These are phyloP conservation scores for Elsinoe fawcettii DNA, from an alignment of 2,329 filamentous ascomycete genomes.

Conservation along the genomic window DNA sequence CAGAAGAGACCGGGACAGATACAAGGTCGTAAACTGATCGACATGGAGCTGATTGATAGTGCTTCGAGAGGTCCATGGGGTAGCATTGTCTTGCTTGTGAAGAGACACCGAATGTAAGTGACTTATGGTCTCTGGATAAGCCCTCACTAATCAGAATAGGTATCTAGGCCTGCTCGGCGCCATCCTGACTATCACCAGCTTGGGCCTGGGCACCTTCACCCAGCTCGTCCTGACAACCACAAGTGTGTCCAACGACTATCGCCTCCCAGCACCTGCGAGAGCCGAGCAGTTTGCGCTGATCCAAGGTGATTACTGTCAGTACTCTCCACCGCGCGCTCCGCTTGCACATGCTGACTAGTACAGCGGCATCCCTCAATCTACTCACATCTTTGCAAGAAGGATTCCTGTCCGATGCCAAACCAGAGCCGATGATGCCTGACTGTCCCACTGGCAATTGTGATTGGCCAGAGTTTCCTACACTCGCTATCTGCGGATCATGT, in stretches of 20 bases:
- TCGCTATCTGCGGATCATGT: neutral
- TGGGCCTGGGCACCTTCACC: neutral
- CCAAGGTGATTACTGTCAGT: neutral
- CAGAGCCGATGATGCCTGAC: neutral
- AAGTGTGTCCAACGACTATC: neutral
- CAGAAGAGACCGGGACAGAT: neutral
- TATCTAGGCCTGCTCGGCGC: neutral
- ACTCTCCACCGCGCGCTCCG: neutral
- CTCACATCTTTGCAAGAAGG: neutral
- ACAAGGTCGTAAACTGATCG: neutral
- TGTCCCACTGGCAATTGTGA: neutral
- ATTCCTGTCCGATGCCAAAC: neutral
- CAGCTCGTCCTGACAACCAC: neutral
- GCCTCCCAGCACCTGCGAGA: neutral
- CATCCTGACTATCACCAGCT: neutral
- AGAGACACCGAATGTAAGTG: neutral
- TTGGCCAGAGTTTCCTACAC: neutral
- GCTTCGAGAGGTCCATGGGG: constrained; percentile 3
- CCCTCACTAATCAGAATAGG: neutral
- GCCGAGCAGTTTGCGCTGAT: neutral
- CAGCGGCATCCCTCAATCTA: neutral
- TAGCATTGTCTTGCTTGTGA: neutral
- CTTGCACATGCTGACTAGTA: neutral
- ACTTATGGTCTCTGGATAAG: too few relatives aligned
- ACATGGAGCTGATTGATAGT: constrained; percentile 1